Percentiles rank a stretch among this genome's conserved stretches.
Conservation (phyloP, 768 basidiomycete species). For the Fibroporia radiculosa region DNA sequence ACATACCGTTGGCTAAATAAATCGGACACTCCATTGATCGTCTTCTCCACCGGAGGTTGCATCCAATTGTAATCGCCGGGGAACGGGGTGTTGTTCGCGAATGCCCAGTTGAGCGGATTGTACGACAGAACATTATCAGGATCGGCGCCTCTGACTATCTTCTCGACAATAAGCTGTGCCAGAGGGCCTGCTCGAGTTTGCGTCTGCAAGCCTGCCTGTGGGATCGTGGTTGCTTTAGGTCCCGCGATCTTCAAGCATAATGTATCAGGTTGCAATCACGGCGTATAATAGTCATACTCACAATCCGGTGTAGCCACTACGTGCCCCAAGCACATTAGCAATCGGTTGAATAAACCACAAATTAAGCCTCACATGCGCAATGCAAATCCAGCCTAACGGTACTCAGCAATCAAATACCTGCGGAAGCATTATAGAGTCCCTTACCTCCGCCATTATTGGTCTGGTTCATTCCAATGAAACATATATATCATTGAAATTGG, state of each 20-base stretch:
- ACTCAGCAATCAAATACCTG: background rate
- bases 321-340: background rate
- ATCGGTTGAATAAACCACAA: background rate
- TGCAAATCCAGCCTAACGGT: constrained; percentile 41
- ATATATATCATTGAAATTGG: too few relatives aligned
- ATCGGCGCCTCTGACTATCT: constrained; percentile 34
- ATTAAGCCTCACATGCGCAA: constrained; percentile 40
- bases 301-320: constrained; percentile 35
- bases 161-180: constrained; percentile 40
- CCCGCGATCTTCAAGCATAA: constrained; percentile 32
- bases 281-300: constrained; percentile 9
- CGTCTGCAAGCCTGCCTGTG: constrained; percentile 49
- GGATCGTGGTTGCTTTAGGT: constrained; percentile 41
- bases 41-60: constrained; percentile 30
- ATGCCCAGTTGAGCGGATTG: constrained; percentile 42
- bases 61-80: constrained; percentile 40
- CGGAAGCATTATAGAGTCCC: background rate
- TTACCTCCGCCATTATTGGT: constrained; percentile 27
- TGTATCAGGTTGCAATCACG: background rate
- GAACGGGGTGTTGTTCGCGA: constrained; percentile 37
- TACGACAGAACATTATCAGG: constrained; percentile 37
- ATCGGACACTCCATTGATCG: constrained; percentile 42
- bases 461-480: constrained; percentile 5
- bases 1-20: constrained; percentile 37
- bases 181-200: constrained; percentile 39